These are phyloP conservation scores for Podospora conica DNA, from an alignment of 495 filamentous ascomycete genomes.

Conservation along the genomic window DNA sequence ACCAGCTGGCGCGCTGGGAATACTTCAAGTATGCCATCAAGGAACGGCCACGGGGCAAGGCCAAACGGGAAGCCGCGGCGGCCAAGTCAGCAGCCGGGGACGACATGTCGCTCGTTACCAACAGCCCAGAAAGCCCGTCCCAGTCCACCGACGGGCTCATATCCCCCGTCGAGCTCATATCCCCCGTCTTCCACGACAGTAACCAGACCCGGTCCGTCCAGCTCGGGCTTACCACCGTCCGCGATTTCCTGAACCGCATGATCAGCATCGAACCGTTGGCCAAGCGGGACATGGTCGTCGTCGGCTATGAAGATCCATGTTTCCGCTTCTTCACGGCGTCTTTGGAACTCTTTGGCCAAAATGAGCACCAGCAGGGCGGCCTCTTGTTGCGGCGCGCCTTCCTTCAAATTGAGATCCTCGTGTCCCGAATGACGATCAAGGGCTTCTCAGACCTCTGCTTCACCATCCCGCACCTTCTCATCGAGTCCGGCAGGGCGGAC, in stretches of 20 bases:
- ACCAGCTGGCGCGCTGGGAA: constrained; percentile 27
- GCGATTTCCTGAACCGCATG: constrained; percentile 22
- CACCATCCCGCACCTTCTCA: constrained; percentile 24
- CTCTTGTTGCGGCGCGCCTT: constrained; percentile 27
- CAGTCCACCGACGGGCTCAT: neutral
- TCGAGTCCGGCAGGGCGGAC: constrained; percentile 18
- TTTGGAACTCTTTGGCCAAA: constrained; percentile 26
- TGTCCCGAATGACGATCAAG: constrained; percentile 22
- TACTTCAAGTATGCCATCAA: constrained; percentile 32
- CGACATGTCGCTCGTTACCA: constrained; percentile 8
- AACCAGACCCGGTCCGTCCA: constrained; percentile 16
- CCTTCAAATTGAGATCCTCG: constrained; percentile 23
- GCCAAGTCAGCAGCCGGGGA: constrained; percentile 2
- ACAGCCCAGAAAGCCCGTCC: neutral
- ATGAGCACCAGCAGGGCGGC: constrained; percentile 22
- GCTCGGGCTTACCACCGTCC: constrained; percentile 20
- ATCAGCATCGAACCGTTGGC: constrained; percentile 19
- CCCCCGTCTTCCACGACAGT: constrained; percentile 16
- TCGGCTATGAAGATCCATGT: constrained; percentile 23
- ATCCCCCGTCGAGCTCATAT: constrained; percentile 7
- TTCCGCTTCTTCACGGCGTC: constrained; percentile 28
- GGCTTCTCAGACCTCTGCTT: constrained; percentile 27
- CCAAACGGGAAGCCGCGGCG: neutral
- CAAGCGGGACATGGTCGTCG: constrained; percentile 16
- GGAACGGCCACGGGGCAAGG: constrained; percentile 11